A percentile compares a stretch with the other conserved stretches of the same genome.
phyloP scores from a whole-genome alignment of 1,284 basidiomycete species.

The Cutaneotrichosporon curvatum region DNA sequence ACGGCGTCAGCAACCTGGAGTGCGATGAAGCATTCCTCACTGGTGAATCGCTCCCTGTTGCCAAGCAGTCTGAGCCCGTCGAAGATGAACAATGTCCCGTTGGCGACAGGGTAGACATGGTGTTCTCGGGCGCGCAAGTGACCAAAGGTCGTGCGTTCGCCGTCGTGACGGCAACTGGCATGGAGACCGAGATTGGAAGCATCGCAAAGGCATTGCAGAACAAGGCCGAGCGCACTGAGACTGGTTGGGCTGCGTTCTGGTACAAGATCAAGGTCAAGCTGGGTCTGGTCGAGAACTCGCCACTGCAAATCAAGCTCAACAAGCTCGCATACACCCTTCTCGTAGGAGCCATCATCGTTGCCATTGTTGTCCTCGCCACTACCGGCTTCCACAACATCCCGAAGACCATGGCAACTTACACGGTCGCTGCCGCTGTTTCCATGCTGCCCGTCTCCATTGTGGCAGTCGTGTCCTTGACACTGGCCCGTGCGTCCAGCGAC shows the following conservation, averaged over 20 bases:
- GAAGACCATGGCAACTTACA: conserved; percentile 46
- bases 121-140: conserved; percentile 57
- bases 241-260: conserved; percentile 41
- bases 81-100: conserved; percentile 49
- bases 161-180: conserved; percentile 57
- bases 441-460: conserved; percentile 52
- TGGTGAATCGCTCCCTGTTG: conserved; percentile 61
- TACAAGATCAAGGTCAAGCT: conserved; percentile 44
- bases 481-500: conserved; percentile 44
- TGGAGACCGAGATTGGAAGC: conserved; percentile 60
- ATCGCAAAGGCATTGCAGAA: conserved; percentile 52
- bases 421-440: conserved; percentile 52
- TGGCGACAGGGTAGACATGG: conserved; percentile 47
- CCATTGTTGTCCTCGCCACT: conserved; percentile 56
- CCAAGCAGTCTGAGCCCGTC: conserved; percentile 51
- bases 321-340: conserved; percentile 60
- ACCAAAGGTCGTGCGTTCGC: conserved; percentile 60
- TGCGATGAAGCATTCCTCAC: conserved; percentile 63
- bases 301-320: conserved; percentile 57
- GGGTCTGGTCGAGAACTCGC: conserved; percentile 52
- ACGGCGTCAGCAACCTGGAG: conserved; percentile 51
- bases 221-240: conserved; percentile 41
- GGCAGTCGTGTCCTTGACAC: conserved; percentile 46
- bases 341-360: conserved; percentile 53
- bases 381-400: conserved; percentile 50